Base-by-base conservation (phyloP, 1,139 yeast genomes). In the Scheffersomyces insectosa region DNA sequence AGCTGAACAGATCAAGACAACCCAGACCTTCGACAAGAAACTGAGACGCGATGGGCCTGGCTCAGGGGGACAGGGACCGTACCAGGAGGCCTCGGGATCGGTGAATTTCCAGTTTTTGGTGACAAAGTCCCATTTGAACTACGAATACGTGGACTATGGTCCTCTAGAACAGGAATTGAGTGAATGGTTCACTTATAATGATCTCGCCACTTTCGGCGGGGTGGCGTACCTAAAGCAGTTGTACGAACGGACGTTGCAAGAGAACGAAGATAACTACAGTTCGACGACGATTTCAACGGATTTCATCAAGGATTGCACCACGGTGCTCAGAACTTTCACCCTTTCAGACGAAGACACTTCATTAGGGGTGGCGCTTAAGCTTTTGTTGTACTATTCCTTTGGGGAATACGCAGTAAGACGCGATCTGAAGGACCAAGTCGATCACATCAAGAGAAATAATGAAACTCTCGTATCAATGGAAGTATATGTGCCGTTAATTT, bases 141-240 rank as follows among this genome's bases (percentile, higher is more conserved):
- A 79, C 63, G 60, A 67, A 2, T 68, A 75, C 46, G 42, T 56
- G 10, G 85, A 81, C 44, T 54, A 58, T 23, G 69, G 67, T 5
- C 54, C 59, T 0, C 62, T 83, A 25, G 59, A 59, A 10, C 61
- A 64, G 4, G 89, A 84, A 50, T 48, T 85, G 15, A 69, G 73
- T 34, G 85, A 83, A 40, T 85, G 95, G 95, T 85, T 85, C 53
- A 69, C 79, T 5, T 56, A 57, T 35, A 62, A 70, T 37, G 93
- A 85, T 56, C 68, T 79, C 37, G 52, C 54, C 28, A 48, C 55
- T 3, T 46, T 72, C 14, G 63, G 63, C 7, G 65, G 63, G 4
- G 49, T 65, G 33, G 49, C 47, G 8, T 39, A 43, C 5, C 42
- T 63, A 13, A 47, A 48, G 20, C 42, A 42, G 5, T 40, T 41